Base-by-base conservation (phyloP, 2,329 filamentous ascomycete species). In the Colletotrichum orbiculare region DNA sequence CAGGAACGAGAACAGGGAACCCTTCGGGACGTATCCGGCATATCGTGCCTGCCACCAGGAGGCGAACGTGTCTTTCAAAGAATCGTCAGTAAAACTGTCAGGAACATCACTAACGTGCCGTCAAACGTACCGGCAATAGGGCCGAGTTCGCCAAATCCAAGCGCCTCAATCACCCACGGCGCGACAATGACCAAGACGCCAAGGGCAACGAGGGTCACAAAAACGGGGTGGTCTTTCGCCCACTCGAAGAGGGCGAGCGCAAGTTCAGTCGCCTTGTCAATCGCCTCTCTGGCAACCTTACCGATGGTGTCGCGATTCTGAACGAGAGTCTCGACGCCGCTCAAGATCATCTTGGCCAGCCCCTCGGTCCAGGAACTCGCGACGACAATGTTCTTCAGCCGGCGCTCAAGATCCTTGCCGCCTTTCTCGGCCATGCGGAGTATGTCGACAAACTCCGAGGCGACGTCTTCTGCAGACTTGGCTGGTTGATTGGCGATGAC, bases 71-170 rank as follows among this genome's bases (percentile, higher is more conserved):
- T 43, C 64, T 67, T 11, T 5, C 4, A 13, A 0, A 5, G 6
- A 17, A 3, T 7, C 7, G 11, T 64, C 0, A 66, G 11, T 4
- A 6, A 37, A 13, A 38, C 15, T 3, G 6, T n/a, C 7, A 10
- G 33, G 7, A 3, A 15, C 13, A 15, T 13, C 2, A n/a, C 15
- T 7, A 8, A 15, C 2, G 13, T 25, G 25, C 25, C 4, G 1
- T 25, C 25, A 12, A 10, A 25, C 54, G 37, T 33, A 64, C 64
- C 41, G 1, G 54, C 49, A 3, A 55, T 8, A 0, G 67, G 64
- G 0, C 67, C 67, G 5, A 62, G 46, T 42, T 65, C 56, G 2
- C 64, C 42, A 13, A 68, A 68, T 5, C 67, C 67, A 13, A 68
- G 49, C 2, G 49, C 60, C 48, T 67, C 57, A 6, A 68, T 4